Evolutionary conservation across 805 yeast species (phyloP), one percentile per base, ranked within the genome.

Genomic region (Saccharomycopsis sp.): DNA sequence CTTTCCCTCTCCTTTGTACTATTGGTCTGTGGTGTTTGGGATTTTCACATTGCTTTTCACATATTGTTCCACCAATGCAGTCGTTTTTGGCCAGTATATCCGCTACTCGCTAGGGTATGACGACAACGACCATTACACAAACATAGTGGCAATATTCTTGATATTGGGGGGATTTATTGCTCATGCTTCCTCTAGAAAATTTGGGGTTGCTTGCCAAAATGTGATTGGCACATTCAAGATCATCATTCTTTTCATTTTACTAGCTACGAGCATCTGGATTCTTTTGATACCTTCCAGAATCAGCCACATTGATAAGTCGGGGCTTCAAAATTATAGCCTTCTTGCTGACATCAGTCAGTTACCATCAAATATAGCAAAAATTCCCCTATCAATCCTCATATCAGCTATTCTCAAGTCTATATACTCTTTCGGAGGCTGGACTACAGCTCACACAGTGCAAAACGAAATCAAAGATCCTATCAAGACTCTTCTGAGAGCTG

Each of bases 351-450:
- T 71, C 16, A 72, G 72, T 55, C 70, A 67, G 24, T 52, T 61
- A 8, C 8, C 51, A 8, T 7, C 23, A 0, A 70, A 40, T 18
- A 14, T 55, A 14, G 3, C n/a, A 7, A 2, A 29, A 7, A 24
- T 78, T 1, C 78, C 1, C 51, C n/a, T 73, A 1, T 70, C 85
- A 0, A 73, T 79, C 1, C 67, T 82, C 57, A 78, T 85, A 0
- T 70, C 79, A 53, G 84, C 85, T 0, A 73, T 82, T 34, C 74
- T 83, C 21, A 79, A 79, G 63, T 80, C 85, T 1, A 73, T 79
- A 56, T 83, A 80, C 70, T 79, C 85, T 3, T 80, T 77, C 62
- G 75, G 80, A 2, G 89, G 89, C 2, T 83, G 88, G 87, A 80
- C 77, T 61, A 70, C 79, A 2, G 83, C 82, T 2, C 87, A 82